A percentile compares a stretch with the other conserved stretches of the same genome.
Evolutionary conservation across 176 grass and related monocot genomes (phyloP).

Genomic region (Musa itinerans): DNA sequence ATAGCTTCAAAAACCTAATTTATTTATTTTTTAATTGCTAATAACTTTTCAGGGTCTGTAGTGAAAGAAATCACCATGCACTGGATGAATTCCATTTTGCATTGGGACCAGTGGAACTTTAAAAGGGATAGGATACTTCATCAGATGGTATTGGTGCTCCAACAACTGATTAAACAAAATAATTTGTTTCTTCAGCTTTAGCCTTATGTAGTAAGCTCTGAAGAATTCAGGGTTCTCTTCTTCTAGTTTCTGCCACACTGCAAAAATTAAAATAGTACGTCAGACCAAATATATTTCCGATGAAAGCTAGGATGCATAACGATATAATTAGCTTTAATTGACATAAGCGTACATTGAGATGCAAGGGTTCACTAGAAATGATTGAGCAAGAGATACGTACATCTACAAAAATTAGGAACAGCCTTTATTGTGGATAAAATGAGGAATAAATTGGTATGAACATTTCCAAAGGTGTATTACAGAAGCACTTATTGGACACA

Average conservation of each 20-base stretch:
- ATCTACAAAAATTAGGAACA: background rate
- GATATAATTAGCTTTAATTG: background rate
- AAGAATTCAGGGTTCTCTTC: conserved; percentile 98
- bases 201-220: conserved; percentile 84
- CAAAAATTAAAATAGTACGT: conserved; percentile 23
- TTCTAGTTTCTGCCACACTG: conserved; percentile 99
- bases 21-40: background rate
- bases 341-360: background rate
- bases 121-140: conserved; percentile 57
- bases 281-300: conserved; percentile 4
- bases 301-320: background rate
- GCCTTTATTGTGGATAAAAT: background rate
- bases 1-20: background rate
- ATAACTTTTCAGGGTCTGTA: background rate
- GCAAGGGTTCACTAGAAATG: background rate
- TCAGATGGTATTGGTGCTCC: conserved; percentile 84
- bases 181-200: conserved; percentile 95
- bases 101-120: conserved; percentile 66
- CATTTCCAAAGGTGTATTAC: background rate
- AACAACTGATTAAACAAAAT: conserved; percentile 93
- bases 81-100: conserved; percentile 86
- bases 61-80: conserved; percentile 53
- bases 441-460: background rate
- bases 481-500: background rate
- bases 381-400: background rate